Percentiles rank a stretch among this genome's conserved stretches.
phyloP scores from a whole-genome alignment of 257 asterid species.

The Solanum pennellii region DNA sequence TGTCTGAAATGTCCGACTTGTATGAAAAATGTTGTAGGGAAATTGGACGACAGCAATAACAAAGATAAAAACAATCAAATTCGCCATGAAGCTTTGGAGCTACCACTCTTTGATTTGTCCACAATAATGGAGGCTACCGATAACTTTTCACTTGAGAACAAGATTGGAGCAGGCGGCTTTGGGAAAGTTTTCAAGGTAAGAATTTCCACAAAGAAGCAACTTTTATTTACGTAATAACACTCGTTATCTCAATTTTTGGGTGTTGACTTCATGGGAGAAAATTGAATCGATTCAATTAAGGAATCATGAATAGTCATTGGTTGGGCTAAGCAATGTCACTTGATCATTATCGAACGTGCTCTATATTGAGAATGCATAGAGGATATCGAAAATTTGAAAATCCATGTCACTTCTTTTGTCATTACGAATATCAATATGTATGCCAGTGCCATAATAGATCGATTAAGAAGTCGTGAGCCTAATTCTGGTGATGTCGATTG shows the following conservation, averaged over 20 bases:
- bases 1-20: not conserved
- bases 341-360: not conserved
- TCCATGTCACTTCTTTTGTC: not conserved
- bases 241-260: not conserved
- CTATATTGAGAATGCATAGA: not conserved
- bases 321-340: not conserved
- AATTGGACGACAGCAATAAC: not conserved
- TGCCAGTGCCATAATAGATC: not conserved
- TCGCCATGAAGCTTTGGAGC: not conserved
- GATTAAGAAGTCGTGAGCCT: not conserved
- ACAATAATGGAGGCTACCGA: conserved; percentile 13
- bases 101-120: conserved; percentile 14
- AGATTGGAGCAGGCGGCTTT: conserved; percentile 22
- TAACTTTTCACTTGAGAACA: conserved; percentile 14
- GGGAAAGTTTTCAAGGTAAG: conserved; percentile 28
- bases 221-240: not conserved
- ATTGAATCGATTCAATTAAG: not conserved
- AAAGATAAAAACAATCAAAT: not conserved
- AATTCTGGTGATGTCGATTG: not conserved
- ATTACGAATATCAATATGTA: not conserved
- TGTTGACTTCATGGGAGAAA: not conserved
- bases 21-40: not conserved
- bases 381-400: not conserved
- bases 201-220: not conserved
- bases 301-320: not conserved